phyloP scores from a whole-genome alignment of 2,329 filamentous ascomycete genomes.

The Proliferodiscus dingleyae region DNA sequence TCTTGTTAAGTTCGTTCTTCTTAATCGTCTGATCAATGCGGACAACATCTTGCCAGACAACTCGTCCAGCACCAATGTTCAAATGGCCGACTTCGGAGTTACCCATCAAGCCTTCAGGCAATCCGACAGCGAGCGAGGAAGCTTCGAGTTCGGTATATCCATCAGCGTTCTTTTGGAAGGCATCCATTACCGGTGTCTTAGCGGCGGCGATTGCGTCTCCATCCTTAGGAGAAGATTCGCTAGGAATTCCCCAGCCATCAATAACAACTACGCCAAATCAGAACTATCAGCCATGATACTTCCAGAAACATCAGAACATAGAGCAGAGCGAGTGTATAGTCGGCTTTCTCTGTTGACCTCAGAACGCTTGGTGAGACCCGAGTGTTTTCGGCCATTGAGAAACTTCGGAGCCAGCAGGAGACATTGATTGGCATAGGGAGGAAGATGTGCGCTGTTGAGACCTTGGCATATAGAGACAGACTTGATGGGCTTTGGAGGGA shows the following conservation, averaged over 20 bases:
- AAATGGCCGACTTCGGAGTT: constrained; percentile 98
- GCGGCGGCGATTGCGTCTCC: constrained; percentile 95
- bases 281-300: constrained; percentile 54
- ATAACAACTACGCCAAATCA: constrained; percentile 76
- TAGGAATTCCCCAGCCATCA: constrained; percentile 94
- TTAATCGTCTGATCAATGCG: constrained; percentile 88
- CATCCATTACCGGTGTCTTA: constrained; percentile 92
- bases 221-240: constrained; percentile 72
- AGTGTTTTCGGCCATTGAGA: neutral
- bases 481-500: no score
- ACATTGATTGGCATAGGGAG: neutral
- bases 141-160: constrained; percentile 93
- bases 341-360: constrained; percentile 20
- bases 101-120: constrained; percentile 96
- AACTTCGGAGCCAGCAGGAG: neutral
- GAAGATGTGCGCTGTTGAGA: constrained; percentile 1
- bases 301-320: constrained; percentile 53
- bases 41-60: constrained; percentile 98
- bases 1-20: constrained; percentile 37
- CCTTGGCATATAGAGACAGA: constrained; percentile 29
- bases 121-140: constrained; percentile 89
- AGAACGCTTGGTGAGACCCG: constrained; percentile 3
- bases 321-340: constrained; percentile 41
- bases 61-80: constrained; percentile 95
- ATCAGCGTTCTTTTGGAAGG: constrained; percentile 73